Evolutionary conservation across 1,139 yeast genomes (phyloP), one percentile per base, ranked within the genome.

Genomic region (Komagataea norvegica): DNA sequence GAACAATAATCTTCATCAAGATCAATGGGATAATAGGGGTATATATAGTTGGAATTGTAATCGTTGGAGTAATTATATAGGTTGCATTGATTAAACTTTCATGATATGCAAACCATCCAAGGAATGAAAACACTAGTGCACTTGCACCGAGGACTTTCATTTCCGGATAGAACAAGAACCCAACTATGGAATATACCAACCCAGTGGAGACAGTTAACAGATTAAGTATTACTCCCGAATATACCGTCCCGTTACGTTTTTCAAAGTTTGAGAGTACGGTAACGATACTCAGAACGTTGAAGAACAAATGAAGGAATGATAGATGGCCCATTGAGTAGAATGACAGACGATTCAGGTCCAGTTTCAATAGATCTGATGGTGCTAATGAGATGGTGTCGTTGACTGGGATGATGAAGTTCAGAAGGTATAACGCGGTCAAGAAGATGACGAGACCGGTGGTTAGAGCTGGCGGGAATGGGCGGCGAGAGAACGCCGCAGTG

Each of bases 161-260:
- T 11, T 67, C 54, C n/a, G 83, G 80, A 45, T 65, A 75, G 10
- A 83, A 60, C 3, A 74, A 16, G 39, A 67, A 54, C 0, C 88
- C 83, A 2, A 80, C 52, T 4, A 76, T 8, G 52, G 85, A 74
- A 62, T 77, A 85, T 22, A 76, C 74, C 18, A 88, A 56, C 5
- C 84, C 96, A 1, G 91, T 72, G 8, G 77, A 61, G 1, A 82
- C 79, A 0, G 95, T 83, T 40, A 83, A 61, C 20, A 84, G 47
- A 57, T 87, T 86, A 42, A 89, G 66, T 16, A 88, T 80, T 37
- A 89, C 69, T 2, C 95, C 96, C 3, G 96, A 84, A 56, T 85
- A 77, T 1, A 89, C 80, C 0, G 97, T 88, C 8, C 97, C 97
- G 51, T 87, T 83, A 21, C 65, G 60, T 38, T 69, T 65, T 63